Base-by-base conservation (phyloP, 164 flowering plant genomes). In the Chloranthus sessilifolius region DNA sequence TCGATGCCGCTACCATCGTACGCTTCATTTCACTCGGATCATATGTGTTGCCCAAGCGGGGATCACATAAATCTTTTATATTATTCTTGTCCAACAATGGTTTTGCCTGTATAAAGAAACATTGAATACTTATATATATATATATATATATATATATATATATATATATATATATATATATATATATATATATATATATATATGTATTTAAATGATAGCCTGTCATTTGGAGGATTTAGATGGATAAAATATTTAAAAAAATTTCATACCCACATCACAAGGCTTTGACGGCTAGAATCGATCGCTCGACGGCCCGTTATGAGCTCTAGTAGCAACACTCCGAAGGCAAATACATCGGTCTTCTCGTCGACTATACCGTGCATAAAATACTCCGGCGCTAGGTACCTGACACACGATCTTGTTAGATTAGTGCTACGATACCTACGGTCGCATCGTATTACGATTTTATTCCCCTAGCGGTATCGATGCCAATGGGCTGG, bases 381-480 rank as follows among this genome's bases (percentile, higher is more conserved):
- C 92, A 89, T 89, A 56, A 89, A 89, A 43, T 89, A 94, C 31
- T 94, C 99, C 0, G 99, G 99, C 37, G 99, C 83, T 67, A 94
- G 61, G 55, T 94, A 89, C 20, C 99, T 92, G 64, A 19, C 31
- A 44, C 16, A 24, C 53, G 59, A 33, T 27, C 11, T 19, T 12
- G 36, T 33, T 14, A 7, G 7, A 33, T 33, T 0, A 33, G 10
- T 7, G 12, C 10, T 33, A 14, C 0, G 12, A 33, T 33, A 7
- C 0, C 36, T 33, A 33, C 36, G 7, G 10, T 33, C n/a, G n/a
- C n/a, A n/a, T n/a, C n/a, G n/a, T n/a, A n/a, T n/a, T n/a, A n/a
- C n/a, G n/a, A n/a, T n/a, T 33, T 41, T n/a, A n/a, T n/a, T n/a
- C n/a, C n/a, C n/a, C n/a, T n/a, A n/a, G n/a, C n/a, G n/a, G n/a